Base-by-base conservation (phyloP, 2,329 filamentous ascomycete species). In the Myriosclerotinia duriaeana region DNA sequence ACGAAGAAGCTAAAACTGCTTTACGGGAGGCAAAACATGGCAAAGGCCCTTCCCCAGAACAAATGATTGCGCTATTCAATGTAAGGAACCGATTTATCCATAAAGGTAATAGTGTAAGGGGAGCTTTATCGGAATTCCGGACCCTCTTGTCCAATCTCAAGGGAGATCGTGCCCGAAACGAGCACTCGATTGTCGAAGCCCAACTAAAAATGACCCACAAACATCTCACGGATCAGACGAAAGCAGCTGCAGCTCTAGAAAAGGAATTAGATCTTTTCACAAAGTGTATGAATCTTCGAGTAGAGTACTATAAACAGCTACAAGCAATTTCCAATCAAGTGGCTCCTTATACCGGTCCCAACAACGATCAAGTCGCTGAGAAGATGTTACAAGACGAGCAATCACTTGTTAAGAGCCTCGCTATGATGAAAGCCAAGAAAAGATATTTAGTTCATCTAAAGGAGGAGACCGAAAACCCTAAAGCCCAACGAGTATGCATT, bases 281-380 rank as follows among this genome's bases (percentile, higher is more conserved):
- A 38, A 82, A 83, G 20, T 87, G 89, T 0, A 93, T 96, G 87
- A 98, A 98, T 73, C 83, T 87, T 48, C 88, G 95, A 17, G 79
- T 97, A 0, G 92, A 95, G 66, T 98, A 93, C 75, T 98, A 98
- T 75, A 87, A 89, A 6, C 93, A 97, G 74, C 82, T 98, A 14
- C 95, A 98, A 75, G 85, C 87, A 36, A 87, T 98, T n/a, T 97
- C 93, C 0, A 94, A 98, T 75, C 91, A 87, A 22, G 92, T 98
- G 0, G 84, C 86, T 6, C 88, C 90, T 0, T 91, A 90, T 66
- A 88, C 92, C 66, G 88, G 89, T 14, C 73, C 71, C 6, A 72
- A 69, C 20, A 66, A 71, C 22, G 72, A 74, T 9, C 56, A 22
- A 11, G 67, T 71, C 1, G 53, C 73, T 38, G 76, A 77, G 38